Base-by-base conservation (phyloP, 2,329 filamentous ascomycete species). In the Pezicula radicicola region DNA sequence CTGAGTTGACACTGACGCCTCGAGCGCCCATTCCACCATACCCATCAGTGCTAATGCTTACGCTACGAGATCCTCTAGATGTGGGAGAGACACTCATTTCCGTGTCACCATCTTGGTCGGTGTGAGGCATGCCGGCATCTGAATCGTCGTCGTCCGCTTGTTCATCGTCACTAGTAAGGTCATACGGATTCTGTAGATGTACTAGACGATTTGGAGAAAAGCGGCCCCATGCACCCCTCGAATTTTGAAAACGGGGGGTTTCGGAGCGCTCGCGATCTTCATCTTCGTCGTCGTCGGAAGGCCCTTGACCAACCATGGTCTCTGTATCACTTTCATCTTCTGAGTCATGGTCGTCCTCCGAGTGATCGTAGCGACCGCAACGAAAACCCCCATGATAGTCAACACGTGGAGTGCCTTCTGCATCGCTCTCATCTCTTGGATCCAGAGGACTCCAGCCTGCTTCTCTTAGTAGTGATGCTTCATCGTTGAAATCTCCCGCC, bases 371-470 rank as follows among this genome's bases (percentile, higher is more conserved):
- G 25, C 6, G 3, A 6, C 8, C 30, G 12, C 12, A 33, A 33
- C 49, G 44, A 30, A 49, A 47, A 25, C 50, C 50, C 15, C 45
- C 41, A 49, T 45, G 27, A 13, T 55, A 51, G 19, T 55, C 55
- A 21, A 46, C 51, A 37, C 52, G 56, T 10, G 45, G 50, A 37
- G 43, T 48, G 7, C 52, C 58, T 10, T 64, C 62, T 21, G 45
- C 46, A 28, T 66, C 64, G 47, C 60, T 64, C 25, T 67, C 65
- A 45, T 61, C 58, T n/a, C 58, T 64, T 42, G 63, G 60, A 46
- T 66, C 60, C 18, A 69, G 54, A 15, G 66, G 65, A 46, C 65
- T 67, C 64, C 66, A 69, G 4, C 67, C 67, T 16, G 56, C 55
- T 36, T 57, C 47, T 47, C 59, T 52, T 8, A 65, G 51, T 42